Evolutionary conservation across 208 protist species (phyloP).

Genomic region (Leishmania braziliensis): DNA sequence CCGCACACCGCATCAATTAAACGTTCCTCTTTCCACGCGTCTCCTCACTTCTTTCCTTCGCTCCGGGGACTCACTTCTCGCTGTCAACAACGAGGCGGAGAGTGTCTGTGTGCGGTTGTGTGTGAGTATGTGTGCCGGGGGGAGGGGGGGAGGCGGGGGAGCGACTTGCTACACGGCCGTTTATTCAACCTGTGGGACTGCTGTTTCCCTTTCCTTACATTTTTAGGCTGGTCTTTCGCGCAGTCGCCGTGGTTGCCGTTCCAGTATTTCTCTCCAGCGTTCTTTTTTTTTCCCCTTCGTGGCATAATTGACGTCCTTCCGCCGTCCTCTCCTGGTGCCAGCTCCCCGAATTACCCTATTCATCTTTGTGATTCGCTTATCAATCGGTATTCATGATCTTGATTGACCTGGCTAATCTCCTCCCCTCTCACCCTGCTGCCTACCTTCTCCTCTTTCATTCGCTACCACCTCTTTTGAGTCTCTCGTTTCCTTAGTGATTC

Average conservation of each 20-base stretch:
- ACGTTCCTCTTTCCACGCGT: neutral
- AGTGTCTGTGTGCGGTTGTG: neutral
- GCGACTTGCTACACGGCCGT: neutral
- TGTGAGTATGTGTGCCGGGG: neutral
- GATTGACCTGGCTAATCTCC: neutral
- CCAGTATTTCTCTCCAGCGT: neutral
- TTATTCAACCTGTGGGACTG: neutral
- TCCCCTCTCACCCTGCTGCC: neutral
- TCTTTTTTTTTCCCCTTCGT: neutral
- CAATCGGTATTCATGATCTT: neutral
- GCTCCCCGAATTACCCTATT: neutral
- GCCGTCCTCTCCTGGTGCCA: neutral
- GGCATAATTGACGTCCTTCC: neutral
- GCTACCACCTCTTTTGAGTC: neutral
- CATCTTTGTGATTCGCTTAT: neutral
- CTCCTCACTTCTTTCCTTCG: neutral
- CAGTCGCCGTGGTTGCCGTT: neutral
- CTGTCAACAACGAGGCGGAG: neutral
- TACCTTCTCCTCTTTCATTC: neutral
- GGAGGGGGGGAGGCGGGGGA: neutral
- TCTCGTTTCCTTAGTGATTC: neutral
- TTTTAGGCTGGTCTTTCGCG: neutral
- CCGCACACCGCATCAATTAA: neutral
- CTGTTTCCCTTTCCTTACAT: neutral
- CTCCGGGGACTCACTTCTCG: neutral